phyloP scores from a whole-genome alignment of 1,139 yeast species.

The Torulaspora pretoriensis region DNA sequence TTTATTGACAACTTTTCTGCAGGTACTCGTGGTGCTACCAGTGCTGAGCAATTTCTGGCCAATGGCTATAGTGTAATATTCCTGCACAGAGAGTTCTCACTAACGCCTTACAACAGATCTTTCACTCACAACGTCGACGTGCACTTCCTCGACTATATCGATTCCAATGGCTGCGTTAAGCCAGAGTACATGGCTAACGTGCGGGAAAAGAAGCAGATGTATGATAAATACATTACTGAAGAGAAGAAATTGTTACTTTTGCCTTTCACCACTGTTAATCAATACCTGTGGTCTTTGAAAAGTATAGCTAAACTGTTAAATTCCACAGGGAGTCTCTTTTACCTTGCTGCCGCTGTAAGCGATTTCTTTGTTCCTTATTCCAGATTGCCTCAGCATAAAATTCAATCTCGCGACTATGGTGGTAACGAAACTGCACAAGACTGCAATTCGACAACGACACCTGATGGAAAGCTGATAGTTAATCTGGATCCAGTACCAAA shows the following conservation, averaged over 20 bases:
- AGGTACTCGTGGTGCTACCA: conserved; percentile 95
- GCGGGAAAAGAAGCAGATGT: conserved; percentile 61
- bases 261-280: conserved; percentile 94
- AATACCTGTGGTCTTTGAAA: conserved; percentile 79
- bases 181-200: conserved; percentile 59
- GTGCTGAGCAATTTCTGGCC: conserved; percentile 86
- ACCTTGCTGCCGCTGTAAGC: conserved; percentile 95
- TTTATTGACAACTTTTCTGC: conserved; percentile 96
- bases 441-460: conserved; percentile 22
- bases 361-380: conserved; percentile 90
- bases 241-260: conserved; percentile 49
- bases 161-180: conserved; percentile 52
- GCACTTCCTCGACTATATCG: conserved; percentile 78
- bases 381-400: conserved; percentile 85
- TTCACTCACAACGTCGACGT: conserved; percentile 74
- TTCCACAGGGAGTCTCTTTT: conserved; percentile 63
- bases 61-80: conserved; percentile 88
- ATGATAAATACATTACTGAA: conserved; percentile 48
- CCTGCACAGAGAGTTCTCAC: conserved; percentile 84
- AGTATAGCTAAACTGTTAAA: conserved; percentile 60
- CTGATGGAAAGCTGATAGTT: conserved; percentile 66
- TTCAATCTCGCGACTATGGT: conserved; percentile 66
- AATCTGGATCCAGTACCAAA: conserved; percentile 95
- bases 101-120: conserved; percentile 86
- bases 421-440: conserved; percentile 11